These are phyloP conservation scores for Russula earlei DNA, from an alignment of 768 basidiomycete species.

Conservation along the genomic window DNA sequence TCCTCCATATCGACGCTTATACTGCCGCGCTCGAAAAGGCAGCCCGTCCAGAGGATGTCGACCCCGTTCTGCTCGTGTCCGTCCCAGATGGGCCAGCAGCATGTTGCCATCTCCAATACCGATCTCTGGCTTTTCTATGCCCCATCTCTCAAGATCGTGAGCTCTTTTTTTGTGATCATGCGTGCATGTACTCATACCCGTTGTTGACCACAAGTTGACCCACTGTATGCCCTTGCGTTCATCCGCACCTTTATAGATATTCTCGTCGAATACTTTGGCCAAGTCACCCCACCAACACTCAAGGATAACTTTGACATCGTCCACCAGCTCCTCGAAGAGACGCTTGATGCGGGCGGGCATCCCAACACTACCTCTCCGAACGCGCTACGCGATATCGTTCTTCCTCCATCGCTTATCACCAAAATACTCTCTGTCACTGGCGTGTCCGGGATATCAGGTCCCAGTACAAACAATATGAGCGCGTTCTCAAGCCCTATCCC, in stretches of 20 bases:
- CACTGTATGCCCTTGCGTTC: slow-evolving; percentile 83
- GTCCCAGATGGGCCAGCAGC: slow-evolving; percentile 47
- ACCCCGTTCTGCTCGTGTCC: slow-evolving; percentile 65
- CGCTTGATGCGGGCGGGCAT: slow-evolving; percentile 86
- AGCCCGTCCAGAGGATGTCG: slow-evolving; percentile 43
- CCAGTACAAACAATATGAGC: slow-evolving; percentile 22
- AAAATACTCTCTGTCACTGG: slow-evolving; percentile 43
- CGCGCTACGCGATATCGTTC: slow-evolving; percentile 85
- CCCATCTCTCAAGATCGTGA: slow-evolving; percentile 79
- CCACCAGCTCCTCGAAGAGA: slow-evolving; percentile 95
- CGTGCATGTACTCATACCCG: neutral
- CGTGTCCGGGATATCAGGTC: slow-evolving; percentile 31
- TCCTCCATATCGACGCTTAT: slow-evolving; percentile 78
- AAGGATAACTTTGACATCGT: slow-evolving; percentile 93
- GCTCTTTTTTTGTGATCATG: slow-evolving; percentile 24
- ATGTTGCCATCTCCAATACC: slow-evolving; percentile 73
- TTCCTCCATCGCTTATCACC: slow-evolving; percentile 74
- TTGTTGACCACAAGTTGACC: slow-evolving; percentile 52
- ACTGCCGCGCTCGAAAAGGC: slow-evolving; percentile 62
- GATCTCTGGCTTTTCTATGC: slow-evolving; percentile 68
- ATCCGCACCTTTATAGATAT: slow-evolving; percentile 78
- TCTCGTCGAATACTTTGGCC: slow-evolving; percentile 78
- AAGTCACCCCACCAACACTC: slow-evolving; percentile 67
- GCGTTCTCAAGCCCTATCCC: slow-evolving; percentile 86
- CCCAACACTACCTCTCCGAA: slow-evolving; percentile 87